A percentile compares a stretch with the other conserved stretches of the same genome.
Evolutionary conservation across 768 basidiomycete genomes (phyloP).

Genomic region (Tulasnella sp.): DNA sequence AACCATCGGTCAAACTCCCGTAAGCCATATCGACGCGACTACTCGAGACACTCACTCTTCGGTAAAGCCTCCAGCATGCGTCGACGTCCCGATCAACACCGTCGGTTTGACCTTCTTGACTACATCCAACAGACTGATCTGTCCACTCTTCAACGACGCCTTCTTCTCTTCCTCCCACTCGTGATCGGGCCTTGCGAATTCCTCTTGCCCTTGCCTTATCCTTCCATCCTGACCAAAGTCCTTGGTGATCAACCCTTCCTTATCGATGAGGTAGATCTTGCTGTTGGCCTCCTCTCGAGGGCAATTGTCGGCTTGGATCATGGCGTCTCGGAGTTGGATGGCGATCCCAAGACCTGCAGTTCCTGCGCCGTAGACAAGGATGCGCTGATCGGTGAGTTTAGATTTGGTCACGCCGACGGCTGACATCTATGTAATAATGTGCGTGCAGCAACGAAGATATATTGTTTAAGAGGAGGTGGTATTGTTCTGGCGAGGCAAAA

Average conservation of each 20-base stretch:
- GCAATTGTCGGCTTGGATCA: constrained; percentile 38
- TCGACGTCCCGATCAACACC: constrained; percentile 75
- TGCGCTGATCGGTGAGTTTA: constrained; percentile 60
- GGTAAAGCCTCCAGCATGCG: constrained; percentile 63
- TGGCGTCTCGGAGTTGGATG: constrained; percentile 64
- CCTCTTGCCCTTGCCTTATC: constrained; percentile 37
- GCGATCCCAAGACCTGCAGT: constrained; percentile 54
- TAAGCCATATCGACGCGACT: neutral
- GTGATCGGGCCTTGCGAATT: constrained; percentile 43
- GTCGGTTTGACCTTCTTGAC: constrained; percentile 67
- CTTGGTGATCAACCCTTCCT: constrained; percentile 46
- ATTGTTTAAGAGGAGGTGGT: neutral
- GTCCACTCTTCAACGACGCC: constrained; percentile 26
- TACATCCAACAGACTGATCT: constrained; percentile 51
- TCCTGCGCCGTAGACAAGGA: constrained; percentile 66
- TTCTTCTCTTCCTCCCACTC: constrained; percentile 36
- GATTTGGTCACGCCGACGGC: constrained; percentile 54
- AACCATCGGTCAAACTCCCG: neutral
- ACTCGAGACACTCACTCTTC: constrained; percentile 45
- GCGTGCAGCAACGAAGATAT: neutral
- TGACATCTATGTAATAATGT: constrained; percentile 35
- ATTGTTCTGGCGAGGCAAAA: neutral
- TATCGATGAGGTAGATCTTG: constrained; percentile 65
- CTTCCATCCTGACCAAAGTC: constrained; percentile 28
- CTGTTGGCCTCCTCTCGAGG: constrained; percentile 46